Evolutionary conservation across 225 moss, liverwort and hornwort genomes (phyloP).

Genomic region (Asterella californica): DNA sequence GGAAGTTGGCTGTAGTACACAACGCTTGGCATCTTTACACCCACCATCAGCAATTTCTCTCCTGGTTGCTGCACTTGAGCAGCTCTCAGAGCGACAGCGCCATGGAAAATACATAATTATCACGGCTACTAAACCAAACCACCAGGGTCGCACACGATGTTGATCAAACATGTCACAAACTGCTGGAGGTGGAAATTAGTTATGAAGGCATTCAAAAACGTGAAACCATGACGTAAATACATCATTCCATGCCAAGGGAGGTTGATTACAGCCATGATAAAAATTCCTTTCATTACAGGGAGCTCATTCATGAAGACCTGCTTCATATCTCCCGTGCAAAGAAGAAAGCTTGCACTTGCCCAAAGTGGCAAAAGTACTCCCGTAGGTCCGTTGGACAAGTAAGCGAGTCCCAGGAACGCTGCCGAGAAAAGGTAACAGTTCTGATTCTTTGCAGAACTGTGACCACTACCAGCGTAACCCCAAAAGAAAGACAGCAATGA

Average conservation of each 20-base stretch:
- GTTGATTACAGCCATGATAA: slow-evolving; percentile 39
- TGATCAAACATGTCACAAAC: slow-evolving; percentile 40
- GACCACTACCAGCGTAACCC: slow-evolving; percentile 56
- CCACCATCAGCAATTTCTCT: slow-evolving; percentile 62
- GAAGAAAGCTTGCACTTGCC: slow-evolving; percentile 54
- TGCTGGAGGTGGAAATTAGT: slow-evolving; percentile 58
- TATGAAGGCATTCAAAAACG: slow-evolving; percentile 45
- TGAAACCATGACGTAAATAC: slow-evolving; percentile 46
- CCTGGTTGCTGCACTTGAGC: slow-evolving; percentile 49
- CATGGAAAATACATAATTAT: slow-evolving; percentile 67
- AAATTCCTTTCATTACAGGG: slow-evolving; percentile 43
- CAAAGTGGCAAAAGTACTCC: slow-evolving; percentile 56
- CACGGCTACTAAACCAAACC: slow-evolving; percentile 59
- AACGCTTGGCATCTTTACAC: slow-evolving; percentile 63
- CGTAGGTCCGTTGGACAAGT: slow-evolving; percentile 60
- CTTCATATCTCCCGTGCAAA: slow-evolving; percentile 51
- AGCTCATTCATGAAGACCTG: slow-evolving; percentile 55
- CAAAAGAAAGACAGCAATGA: slow-evolving; percentile 71
- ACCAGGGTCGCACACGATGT: slow-evolving; percentile 60
- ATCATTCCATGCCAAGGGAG: slow-evolving; percentile 62
- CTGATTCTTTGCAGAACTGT: slow-evolving; percentile 36
- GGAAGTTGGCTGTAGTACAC: slow-evolving; percentile 61
- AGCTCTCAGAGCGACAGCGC: slow-evolving; percentile 52
- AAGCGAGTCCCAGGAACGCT: slow-evolving; percentile 56
- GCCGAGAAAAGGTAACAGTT: slow-evolving; percentile 53